Evolutionary conservation across 345 rosid species (phyloP), one percentile per base, ranked within the genome.

Genomic region (Cardamine occulta): DNA sequence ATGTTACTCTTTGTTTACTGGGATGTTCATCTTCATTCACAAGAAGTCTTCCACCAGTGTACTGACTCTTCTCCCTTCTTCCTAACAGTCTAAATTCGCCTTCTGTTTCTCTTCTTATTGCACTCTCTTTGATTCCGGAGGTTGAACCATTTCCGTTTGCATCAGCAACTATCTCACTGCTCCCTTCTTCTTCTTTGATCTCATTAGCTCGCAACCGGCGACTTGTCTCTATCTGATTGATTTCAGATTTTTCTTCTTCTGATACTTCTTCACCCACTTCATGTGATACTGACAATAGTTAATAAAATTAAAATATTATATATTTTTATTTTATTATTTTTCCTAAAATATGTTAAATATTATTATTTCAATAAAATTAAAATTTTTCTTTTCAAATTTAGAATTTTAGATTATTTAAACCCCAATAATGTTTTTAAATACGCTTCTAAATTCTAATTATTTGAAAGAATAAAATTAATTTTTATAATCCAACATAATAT

Each of bases 31-130:
- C 97, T 74, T 91, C 99, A 79, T 85, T 72, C 55, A 88, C 91
- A 29, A 91, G 81, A 77, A 88, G 84, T 75, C 96, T 85, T 71
- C 94, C 87, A 68, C 90, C 97, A 47, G 72, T 80, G 73, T 76
- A 89, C 75, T 86, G 86, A 66, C 75, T 87, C 81, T 88, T 88
- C 74, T 89, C 93, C 74, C 97, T 89, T 74, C 96, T 83, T 66
- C 97, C 96, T 84, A 95, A 63, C 82, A 95, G 80, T 83, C 99
- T 82, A 79, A 95, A 95, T 51, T 91, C 97, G n/a, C 98, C 99
- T 87, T 95, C 99, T 0, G 99, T 95, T 84, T 95, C 99, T 80
- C 99, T 88, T 82, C 94, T 88, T 79, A 95, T 95, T 12, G 99
- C 99, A 82, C 97, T 93, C 73, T 95, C 98, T 82, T 90, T 95